Percentiles rank a stretch among this genome's conserved stretches.
Conservation (phyloP, 768 basidiomycete genomes). For the Gloeophyllum trabeum region DNA sequence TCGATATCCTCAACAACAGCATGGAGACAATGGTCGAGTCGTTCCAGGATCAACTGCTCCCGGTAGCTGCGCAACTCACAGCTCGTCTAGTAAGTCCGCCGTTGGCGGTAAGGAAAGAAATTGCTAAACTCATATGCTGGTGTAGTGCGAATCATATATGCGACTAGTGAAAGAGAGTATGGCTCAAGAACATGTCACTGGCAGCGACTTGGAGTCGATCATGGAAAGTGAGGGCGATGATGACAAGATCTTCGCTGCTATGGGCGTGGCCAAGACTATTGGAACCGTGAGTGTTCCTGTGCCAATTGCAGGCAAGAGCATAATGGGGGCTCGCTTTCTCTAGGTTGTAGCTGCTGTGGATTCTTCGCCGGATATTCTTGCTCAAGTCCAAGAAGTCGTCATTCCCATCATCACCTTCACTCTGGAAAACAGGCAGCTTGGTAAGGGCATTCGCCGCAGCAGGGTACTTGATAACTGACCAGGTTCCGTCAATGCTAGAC, state of each 20-base stretch:
- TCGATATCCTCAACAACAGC: conserved; percentile 71
- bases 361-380: conserved; percentile 59
- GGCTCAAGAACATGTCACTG: conserved; percentile 35
- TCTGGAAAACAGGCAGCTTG: conserved; percentile 65
- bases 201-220: conserved; percentile 44
- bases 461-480: not conserved
- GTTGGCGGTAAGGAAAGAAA: not conserved
- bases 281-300: conserved; percentile 40
- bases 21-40: conserved; percentile 84
- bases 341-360: conserved; percentile 73
- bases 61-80: conserved; percentile 75
- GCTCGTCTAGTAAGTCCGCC: conserved; percentile 51
- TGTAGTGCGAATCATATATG: conserved; percentile 71
- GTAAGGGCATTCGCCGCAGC: conserved; percentile 24
- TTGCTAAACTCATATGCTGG: conserved; percentile 3
- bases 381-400: conserved; percentile 72
- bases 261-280: conserved; percentile 83
- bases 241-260: conserved; percentile 80
- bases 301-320: not conserved
- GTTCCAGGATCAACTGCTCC: conserved; percentile 76
- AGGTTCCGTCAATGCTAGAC: conserved; percentile 29
- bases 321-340: conserved; percentile 1
- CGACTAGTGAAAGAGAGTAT: conserved; percentile 67
- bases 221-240: conserved; percentile 49
- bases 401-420: conserved; percentile 72